Percentiles rank a stretch among this genome's conserved stretches.
Evolutionary conservation across 2,329 filamentous ascomycete species (phyloP).

Genomic region (Colletotrichum plurivorum): DNA sequence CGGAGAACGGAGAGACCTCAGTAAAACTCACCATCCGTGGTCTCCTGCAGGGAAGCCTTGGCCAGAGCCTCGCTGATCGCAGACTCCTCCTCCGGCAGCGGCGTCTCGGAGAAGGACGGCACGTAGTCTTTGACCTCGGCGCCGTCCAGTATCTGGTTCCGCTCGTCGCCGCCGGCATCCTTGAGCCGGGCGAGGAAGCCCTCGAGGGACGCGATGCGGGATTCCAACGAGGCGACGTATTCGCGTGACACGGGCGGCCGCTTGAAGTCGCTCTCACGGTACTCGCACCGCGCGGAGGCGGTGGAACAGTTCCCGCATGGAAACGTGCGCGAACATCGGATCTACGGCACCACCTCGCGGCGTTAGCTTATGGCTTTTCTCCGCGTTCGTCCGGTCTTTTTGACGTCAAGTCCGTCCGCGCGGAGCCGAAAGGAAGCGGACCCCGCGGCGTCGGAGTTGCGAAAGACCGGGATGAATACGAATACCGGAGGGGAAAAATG

Average conservation of each 20-base stretch:
- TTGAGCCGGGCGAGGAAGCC: slow-evolving; percentile 47
- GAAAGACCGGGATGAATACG: not conserved
- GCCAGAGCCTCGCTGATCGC: slow-evolving; percentile 27
- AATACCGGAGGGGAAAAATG: not conserved
- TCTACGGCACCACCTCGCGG: slow-evolving; percentile 20
- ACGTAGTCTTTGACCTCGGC: slow-evolving; percentile 48
- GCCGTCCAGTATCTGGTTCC: slow-evolving; percentile 50
- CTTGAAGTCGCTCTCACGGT: slow-evolving; percentile 39
- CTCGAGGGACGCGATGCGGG: slow-evolving; percentile 46
- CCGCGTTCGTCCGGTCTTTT: not conserved
- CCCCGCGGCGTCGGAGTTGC: not conserved
- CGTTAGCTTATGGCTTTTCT: not conserved
- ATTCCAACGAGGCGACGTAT: slow-evolving; percentile 46
- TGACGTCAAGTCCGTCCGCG: no score
- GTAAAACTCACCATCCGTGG: slow-evolving; percentile 15
- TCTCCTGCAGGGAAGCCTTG: slow-evolving; percentile 35
- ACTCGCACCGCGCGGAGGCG: slow-evolving; percentile 39
- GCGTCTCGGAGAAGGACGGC: slow-evolving; percentile 19
- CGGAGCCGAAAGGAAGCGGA: not conserved
- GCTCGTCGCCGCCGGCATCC: slow-evolving; percentile 46
- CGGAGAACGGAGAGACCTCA: not conserved
- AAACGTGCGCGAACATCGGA: slow-evolving; percentile 41
- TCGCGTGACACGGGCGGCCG: slow-evolving; percentile 42
- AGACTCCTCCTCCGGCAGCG: slow-evolving; percentile 18
- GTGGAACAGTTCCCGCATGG: slow-evolving; percentile 40